Evolutionary conservation across 768 basidiomycete genomes (phyloP).

Genomic region (Kwoniella botswanensis): DNA sequence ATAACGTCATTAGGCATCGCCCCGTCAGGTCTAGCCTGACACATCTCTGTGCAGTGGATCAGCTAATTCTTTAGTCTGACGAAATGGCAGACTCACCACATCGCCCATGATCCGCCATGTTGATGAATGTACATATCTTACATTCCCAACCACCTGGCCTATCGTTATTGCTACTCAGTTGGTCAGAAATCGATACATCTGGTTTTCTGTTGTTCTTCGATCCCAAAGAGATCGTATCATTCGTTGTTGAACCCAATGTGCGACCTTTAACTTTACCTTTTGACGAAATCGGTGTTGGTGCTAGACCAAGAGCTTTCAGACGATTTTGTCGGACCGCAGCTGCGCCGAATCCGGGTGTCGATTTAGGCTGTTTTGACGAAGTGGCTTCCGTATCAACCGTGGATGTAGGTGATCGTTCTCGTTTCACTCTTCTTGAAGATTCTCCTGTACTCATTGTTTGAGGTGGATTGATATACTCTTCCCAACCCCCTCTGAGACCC

Average conservation of each 20-base stretch:
- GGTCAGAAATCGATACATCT: background rate
- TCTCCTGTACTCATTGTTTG: background rate
- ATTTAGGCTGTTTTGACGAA: background rate
- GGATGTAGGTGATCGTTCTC: conserved; percentile 9
- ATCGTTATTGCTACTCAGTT: conserved; percentile 1
- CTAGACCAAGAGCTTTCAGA: conserved; percentile 6
- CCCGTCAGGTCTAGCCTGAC: conserved; percentile 43
- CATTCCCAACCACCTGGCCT: conserved; percentile 39
- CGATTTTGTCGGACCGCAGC: conserved; percentile 27
- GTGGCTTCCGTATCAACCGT: background rate
- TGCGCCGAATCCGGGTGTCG: conserved; percentile 18
- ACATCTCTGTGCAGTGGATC: conserved; percentile 38
- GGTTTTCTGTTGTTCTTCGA: background rate
- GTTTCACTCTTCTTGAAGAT: background rate
- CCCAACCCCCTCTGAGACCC: conserved; percentile 45
- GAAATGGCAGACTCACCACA: conserved; percentile 9
- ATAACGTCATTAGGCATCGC: conserved; percentile 21
- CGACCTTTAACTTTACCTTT: background rate
- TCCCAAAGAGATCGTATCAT: background rate
- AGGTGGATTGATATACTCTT: conserved; percentile 31
- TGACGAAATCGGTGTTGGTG: background rate
- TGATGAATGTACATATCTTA: conserved; percentile 36
- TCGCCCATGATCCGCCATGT: conserved; percentile 13
- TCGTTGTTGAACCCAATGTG: background rate
- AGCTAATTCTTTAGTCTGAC: background rate